Evolutionary conservation across 75 land plant genomes (phyloP).

Genomic region (Selaginella tamariscina): DNA sequence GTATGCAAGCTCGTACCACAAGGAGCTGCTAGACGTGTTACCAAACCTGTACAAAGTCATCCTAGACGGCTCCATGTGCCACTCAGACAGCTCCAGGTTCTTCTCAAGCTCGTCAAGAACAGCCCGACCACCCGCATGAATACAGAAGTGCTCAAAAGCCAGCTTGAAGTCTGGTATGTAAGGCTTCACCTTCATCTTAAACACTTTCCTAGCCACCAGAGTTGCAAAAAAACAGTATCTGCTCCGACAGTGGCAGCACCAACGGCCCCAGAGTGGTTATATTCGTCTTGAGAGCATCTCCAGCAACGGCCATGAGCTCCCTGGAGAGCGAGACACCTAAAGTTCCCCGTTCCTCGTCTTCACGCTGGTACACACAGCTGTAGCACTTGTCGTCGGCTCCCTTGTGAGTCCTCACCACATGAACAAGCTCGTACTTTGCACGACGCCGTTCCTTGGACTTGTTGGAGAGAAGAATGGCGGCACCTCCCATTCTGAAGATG

Average conservation of each 20-base stretch:
- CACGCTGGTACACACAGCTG: constrained; percentile 34
- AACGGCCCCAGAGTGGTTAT: constrained; percentile 28
- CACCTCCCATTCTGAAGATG: constrained; percentile 49
- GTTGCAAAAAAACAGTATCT: constrained; percentile 21
- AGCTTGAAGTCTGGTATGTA: constrained; percentile 64
- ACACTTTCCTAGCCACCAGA: constrained; percentile 15
- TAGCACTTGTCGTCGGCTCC: constrained; percentile 40
- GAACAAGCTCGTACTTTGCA: constrained; percentile 43
- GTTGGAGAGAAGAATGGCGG: constrained; percentile 36
- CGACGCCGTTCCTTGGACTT: constrained; percentile 13
- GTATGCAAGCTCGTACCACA: constrained; percentile 76
- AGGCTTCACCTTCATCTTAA: constrained; percentile 34
- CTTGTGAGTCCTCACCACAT: constrained; percentile 33
- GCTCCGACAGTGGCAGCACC: constrained; percentile 35
- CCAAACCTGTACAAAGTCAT: constrained; percentile 51
- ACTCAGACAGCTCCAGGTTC: constrained; percentile 41
- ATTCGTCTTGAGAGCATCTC: constrained; percentile 33
- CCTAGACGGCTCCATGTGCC: constrained; percentile 58
- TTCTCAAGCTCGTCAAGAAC: constrained; percentile 54
- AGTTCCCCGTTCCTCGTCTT: constrained; percentile 39
- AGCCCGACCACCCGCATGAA: constrained; percentile 39
- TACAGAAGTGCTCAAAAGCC: constrained; percentile 54
- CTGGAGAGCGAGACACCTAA: constrained; percentile 38
- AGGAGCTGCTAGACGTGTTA: constrained; percentile 63
- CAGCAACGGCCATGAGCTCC: constrained; percentile 38